phyloP scores from a whole-genome alignment of 2,329 filamentous ascomycete genomes.

The Aspergillus awamori region DNA sequence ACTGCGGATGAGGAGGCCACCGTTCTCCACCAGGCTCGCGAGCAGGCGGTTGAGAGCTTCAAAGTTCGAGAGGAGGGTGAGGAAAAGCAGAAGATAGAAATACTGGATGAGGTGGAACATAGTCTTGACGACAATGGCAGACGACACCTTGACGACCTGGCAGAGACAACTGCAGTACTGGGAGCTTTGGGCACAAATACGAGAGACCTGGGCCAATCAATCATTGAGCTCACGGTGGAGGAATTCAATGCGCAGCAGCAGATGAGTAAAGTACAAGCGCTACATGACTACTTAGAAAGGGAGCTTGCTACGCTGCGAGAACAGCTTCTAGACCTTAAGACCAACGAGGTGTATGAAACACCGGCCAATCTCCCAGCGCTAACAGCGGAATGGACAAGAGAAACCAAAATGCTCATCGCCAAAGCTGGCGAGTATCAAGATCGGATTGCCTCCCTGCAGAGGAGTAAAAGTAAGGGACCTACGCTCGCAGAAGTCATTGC shows the following conservation, averaged over 20 bases:
- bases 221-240: constrained; percentile 60
- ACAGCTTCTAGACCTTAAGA: constrained; percentile 36
- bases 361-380: constrained; percentile 64
- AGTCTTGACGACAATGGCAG: constrained; percentile 57
- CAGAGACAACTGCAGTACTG: constrained; percentile 55
- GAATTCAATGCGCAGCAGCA: constrained; percentile 59
- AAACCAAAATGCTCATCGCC: constrained; percentile 65
- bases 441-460: constrained; percentile 50
- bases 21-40: constrained; percentile 40
- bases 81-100: constrained; percentile 37
- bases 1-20: constrained; percentile 54
- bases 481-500: constrained; percentile 56
- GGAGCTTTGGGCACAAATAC: constrained; percentile 55
- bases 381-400: constrained; percentile 74
- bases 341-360: constrained; percentile 53
- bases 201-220: constrained; percentile 53
- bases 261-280: constrained; percentile 56
- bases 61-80: constrained; percentile 34
- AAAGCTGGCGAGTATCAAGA: constrained; percentile 70
- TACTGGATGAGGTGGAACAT: constrained; percentile 59
- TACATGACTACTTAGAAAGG: constrained; percentile 59
- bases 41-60: constrained; percentile 39
- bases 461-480: constrained; percentile 32
- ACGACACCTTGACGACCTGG: constrained; percentile 61
- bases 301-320: constrained; percentile 48